phyloP scores from a whole-genome alignment of 129 eudicot species.

The Flaveria linearis region DNA sequence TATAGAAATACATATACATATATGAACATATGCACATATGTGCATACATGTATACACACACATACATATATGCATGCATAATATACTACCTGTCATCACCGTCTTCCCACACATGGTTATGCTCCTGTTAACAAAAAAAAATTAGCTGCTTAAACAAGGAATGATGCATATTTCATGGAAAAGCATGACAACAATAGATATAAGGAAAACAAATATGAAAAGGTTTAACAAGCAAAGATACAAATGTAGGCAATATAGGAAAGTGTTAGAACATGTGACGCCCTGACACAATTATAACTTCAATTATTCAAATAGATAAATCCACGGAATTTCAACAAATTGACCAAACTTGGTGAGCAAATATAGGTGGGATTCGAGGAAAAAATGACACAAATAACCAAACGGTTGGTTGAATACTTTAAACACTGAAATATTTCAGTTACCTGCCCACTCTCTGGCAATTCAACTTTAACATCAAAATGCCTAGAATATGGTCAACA shows the following conservation, averaged over 20 bases:
- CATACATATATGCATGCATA: not conserved
- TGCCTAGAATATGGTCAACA: no score
- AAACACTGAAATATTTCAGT: not conserved
- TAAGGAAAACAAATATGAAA: not conserved
- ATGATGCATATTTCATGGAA: not conserved
- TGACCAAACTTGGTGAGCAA: not conserved
- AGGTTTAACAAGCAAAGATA: not conserved
- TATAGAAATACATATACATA: not conserved
- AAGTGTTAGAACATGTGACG: not conserved
- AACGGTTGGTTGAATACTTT: not conserved
- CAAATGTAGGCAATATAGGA: no score
- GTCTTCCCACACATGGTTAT: constrained; percentile 20
- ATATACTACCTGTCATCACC: constrained; percentile 21
- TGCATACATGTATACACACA: not conserved
- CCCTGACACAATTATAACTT: not conserved
- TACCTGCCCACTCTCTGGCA: not conserved
- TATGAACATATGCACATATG: not conserved
- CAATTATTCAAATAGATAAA: not conserved
- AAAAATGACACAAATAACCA: not conserved
- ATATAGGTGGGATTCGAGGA: not conserved
- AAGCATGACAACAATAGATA: not conserved
- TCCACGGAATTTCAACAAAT: not conserved
- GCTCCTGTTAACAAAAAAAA: constrained; percentile 12
- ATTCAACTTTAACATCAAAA: no score
- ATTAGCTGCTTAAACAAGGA: constrained; percentile 2